A percentile compares a stretch with the other conserved stretches of the same genome.
These are phyloP conservation scores for Myxozyma kluyveri DNA, from an alignment of 805 yeast genomes.

Conservation along the genomic window DNA sequence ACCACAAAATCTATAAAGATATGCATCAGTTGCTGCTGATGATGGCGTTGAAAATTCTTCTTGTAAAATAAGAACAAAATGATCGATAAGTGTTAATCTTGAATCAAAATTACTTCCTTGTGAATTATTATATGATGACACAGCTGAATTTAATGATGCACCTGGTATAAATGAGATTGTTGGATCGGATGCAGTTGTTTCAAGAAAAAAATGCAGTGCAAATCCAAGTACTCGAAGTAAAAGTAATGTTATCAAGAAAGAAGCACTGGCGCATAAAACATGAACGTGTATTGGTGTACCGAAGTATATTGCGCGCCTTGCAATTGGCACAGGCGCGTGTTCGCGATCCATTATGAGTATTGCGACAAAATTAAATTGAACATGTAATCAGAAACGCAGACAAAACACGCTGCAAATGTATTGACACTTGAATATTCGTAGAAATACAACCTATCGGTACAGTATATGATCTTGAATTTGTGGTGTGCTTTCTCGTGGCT, in stretches of 20 bases:
- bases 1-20: slow-evolving; percentile 20
- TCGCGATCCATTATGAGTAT: slow-evolving; percentile 1
- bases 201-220: slow-evolving; percentile 14
- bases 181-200: slow-evolving; percentile 1
- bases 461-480: no score
- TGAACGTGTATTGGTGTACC: slow-evolving; percentile 18
- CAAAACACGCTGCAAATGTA: no score
- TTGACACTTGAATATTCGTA: no score
- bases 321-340: not conserved
- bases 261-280: slow-evolving; percentile 15
- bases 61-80: slow-evolving; percentile 19
- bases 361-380: no score
- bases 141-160: not conserved
- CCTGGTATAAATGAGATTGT: not conserved
- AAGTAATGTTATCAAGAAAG: slow-evolving; percentile 15
- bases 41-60: slow-evolving; percentile 17
- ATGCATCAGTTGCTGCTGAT: slow-evolving; percentile 8
- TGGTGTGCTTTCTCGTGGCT: no score
- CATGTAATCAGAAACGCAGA: no score
- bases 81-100: slow-evolving; percentile 18
- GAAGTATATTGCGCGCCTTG: slow-evolving; percentile 7
- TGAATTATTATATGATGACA: no score
- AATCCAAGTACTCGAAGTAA: slow-evolving; percentile 19
- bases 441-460: no score
- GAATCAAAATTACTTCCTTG: no score